Conservation (phyloP, 768 basidiomycete genomes). For the Dictyophora rubrovolvata region DNA sequence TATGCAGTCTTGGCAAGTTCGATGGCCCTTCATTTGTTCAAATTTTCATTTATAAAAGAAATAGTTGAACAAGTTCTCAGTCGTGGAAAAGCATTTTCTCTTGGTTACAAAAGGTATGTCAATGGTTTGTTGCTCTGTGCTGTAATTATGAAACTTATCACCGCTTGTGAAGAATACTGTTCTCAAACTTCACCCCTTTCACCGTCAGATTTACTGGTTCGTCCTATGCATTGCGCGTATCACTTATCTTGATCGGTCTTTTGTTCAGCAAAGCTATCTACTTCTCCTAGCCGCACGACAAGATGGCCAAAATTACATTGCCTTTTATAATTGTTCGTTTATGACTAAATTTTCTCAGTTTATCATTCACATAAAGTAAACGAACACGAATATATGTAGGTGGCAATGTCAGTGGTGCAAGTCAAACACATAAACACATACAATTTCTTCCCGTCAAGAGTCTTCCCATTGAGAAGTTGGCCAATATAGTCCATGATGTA, state of each 20-base stretch:
- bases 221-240: neutral
- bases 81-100: constrained; percentile 80
- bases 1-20: constrained; percentile 63
- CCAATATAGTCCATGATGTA: constrained; percentile 47
- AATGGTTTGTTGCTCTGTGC: neutral
- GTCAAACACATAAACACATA: constrained; percentile 86
- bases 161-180: constrained; percentile 43
- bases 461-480: constrained; percentile 70
- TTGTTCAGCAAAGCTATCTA: constrained; percentile 44
- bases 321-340: constrained; percentile 81
- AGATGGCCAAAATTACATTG: constrained; percentile 51
- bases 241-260: neutral
- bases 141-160: neutral
- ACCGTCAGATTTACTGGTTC: constrained; percentile 59
- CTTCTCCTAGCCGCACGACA: constrained; percentile 61
- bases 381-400: constrained; percentile 30
- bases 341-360: neutral
- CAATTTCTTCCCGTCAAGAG: constrained; percentile 62
- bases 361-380: neutral
- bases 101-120: constrained; percentile 70
- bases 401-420: constrained; percentile 73
- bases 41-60: neutral
- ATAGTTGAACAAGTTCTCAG: constrained; percentile 80
- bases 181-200: constrained; percentile 73
- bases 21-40: neutral